Conservation (phyloP, 202 grass and related monocot species). For the Elaeis oleifera region DNA sequence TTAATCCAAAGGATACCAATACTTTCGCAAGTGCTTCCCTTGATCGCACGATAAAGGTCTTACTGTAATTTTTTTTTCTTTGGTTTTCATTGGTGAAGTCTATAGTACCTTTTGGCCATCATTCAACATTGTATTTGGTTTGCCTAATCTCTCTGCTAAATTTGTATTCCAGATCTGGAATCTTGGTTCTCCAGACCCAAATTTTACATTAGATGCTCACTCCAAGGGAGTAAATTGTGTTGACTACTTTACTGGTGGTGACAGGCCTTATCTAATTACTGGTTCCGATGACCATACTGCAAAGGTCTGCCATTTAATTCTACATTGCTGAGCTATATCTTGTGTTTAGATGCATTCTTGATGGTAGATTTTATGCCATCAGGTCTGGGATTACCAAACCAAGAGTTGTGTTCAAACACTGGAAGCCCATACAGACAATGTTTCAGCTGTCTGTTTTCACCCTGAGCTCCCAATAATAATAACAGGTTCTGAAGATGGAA, state of each 20-base stretch:
- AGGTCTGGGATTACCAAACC: conserved; percentile 93
- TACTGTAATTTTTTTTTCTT: background rate
- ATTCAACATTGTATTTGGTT: background rate
- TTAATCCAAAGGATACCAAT: conserved; percentile 82
- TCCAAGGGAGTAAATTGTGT: conserved; percentile 87
- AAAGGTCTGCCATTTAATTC: conserved; percentile 36
- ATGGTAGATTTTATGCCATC: conserved; percentile 23
- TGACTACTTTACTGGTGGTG: conserved; percentile 86
- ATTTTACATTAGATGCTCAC: conserved; percentile 79
- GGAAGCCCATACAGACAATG: conserved; percentile 75
- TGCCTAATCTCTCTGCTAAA: background rate
- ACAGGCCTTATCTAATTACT: conserved; percentile 78
- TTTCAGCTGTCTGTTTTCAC: conserved; percentile 87
- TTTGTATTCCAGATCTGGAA: conserved; percentile 62
- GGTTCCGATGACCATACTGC: conserved; percentile 86
- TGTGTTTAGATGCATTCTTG: conserved; percentile 3
- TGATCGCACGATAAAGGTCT: conserved; percentile 77
- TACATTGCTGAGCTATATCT: conserved; percentile 10
- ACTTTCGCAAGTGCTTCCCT: conserved; percentile 84
- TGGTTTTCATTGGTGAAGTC: background rate
- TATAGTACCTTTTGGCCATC: conserved; percentile 7
- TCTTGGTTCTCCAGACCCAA: conserved; percentile 83
- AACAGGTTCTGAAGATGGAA: conserved; percentile 82
- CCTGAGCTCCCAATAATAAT: conserved; percentile 86
- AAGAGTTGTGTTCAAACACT: conserved; percentile 87